These are phyloP conservation scores for Macrophomina pseudophaseolina DNA, from an alignment of 2,329 filamentous ascomycete genomes.

Conservation along the genomic window DNA sequence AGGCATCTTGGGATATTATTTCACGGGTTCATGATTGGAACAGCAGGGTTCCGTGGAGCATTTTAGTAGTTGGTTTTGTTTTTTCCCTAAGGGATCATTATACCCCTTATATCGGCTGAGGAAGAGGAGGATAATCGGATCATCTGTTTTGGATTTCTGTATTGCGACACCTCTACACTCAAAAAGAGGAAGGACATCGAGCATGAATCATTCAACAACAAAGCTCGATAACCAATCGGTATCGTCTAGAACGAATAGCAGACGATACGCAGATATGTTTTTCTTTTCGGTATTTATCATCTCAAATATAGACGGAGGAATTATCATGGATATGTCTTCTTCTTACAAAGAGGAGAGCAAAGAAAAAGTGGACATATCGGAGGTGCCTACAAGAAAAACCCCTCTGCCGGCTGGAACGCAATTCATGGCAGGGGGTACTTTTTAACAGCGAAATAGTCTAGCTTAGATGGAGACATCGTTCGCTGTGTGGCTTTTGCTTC, in stretches of 20 bases:
- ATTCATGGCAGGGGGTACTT: not conserved
- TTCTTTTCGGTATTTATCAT: not conserved
- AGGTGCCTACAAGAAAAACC: not conserved
- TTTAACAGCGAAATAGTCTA: conserved; percentile 14
- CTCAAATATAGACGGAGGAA: conserved; percentile 18
- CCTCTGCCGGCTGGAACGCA: not conserved
- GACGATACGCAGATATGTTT: conserved; percentile 20
- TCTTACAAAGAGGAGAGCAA: not conserved
- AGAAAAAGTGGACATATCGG: not conserved
- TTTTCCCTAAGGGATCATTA: conserved; percentile 7
- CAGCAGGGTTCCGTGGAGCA: not conserved
- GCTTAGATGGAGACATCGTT: conserved; percentile 18
- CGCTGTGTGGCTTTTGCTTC: not conserved
- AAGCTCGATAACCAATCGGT: conserved; percentile 15
- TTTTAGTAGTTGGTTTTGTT: conserved; percentile 8
- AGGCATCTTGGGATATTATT: not conserved
- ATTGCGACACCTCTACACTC: not conserved
- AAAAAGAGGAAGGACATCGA: conserved; percentile 1
- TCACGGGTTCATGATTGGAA: not conserved
- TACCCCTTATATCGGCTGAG: conserved; percentile 4
- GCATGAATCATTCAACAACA: conserved; percentile 10
- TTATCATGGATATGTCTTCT: not conserved
- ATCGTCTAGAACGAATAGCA: conserved; percentile 14
- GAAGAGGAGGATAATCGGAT: not conserved
- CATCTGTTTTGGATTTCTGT: not conserved